phyloP scores from a whole-genome alignment of 306 rosid genomes.

The Cajanus cajan region DNA sequence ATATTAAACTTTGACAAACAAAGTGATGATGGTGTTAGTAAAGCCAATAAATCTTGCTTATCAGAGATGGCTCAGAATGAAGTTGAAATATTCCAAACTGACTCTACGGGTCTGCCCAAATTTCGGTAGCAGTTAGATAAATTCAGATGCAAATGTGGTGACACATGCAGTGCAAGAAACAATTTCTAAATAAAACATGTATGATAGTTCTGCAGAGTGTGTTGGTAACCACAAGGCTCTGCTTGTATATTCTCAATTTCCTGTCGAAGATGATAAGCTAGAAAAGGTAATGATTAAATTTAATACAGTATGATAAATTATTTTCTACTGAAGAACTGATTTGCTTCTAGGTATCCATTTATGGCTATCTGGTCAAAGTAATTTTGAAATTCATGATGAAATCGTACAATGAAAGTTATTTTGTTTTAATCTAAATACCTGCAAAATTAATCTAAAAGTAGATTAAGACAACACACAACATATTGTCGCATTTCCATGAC shows the following conservation, averaged over 20 bases:
- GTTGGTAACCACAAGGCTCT: slow-evolving; percentile 36
- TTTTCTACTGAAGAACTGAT: slow-evolving; percentile 22
- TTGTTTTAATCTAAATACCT: background rate
- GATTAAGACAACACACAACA: background rate
- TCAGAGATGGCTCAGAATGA: slow-evolving; percentile 36
- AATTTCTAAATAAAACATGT: slow-evolving; percentile 33
- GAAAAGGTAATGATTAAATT: slow-evolving; percentile 52
- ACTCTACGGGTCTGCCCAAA: slow-evolving; percentile 29
- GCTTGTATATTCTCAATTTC: slow-evolving; percentile 42
- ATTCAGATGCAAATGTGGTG: slow-evolving; percentile 29
- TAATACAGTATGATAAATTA: background rate
- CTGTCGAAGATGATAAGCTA: slow-evolving; percentile 31
- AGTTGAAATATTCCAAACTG: slow-evolving; percentile 43
- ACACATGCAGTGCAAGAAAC: slow-evolving; percentile 31
- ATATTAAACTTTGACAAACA: slow-evolving; percentile 34
- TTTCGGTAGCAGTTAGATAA: slow-evolving; percentile 32
- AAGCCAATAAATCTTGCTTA: slow-evolving; percentile 37
- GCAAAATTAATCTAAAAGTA: slow-evolving; percentile 7
- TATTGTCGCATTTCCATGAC: background rate
- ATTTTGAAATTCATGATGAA: slow-evolving; percentile 24
- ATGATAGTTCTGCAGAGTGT: slow-evolving; percentile 38
- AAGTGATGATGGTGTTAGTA: slow-evolving; percentile 28
- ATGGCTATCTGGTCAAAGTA: slow-evolving; percentile 24
- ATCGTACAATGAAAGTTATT: background rate
- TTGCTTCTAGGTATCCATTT: slow-evolving; percentile 13